Base-by-base conservation (phyloP, 2,329 filamentous ascomycete genomes). In the Cadophora sp. region DNA sequence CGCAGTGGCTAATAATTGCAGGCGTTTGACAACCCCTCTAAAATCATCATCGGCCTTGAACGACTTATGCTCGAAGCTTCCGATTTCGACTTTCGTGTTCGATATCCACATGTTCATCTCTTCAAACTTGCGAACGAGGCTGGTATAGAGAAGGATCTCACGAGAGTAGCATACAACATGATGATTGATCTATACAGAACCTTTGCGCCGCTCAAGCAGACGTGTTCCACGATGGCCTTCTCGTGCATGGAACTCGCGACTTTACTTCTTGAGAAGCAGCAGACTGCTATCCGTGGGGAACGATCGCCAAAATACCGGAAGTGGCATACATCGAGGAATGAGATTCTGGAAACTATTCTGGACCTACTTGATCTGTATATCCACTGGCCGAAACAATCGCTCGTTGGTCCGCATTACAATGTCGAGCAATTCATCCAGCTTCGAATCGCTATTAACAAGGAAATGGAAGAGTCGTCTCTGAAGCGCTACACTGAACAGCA, bases 331-430 rank as follows among this genome's bases (percentile, higher is more conserved):
- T 79, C 77, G 11, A 79, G 84, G 36, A 80, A 80, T 9, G 82
- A 82, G 68, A 81, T 87, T 33, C 78, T 85, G 81, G 95, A 98
- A 83, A 95, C 93, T 0, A 87, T 97, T 74, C 87, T 97, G 47
- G 96, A 98, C 76, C 84, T 97, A 0, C 85, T 98, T 30, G 95
- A 99, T 75, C 85, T 98, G 2, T 98, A 97, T 79, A 96, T 93
- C 0, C 92, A 97, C 75, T 91, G 96, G 76, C 87, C 88, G 64
- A 86, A 87, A 71, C 83, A 85, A 61, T 97, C 94, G 41, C 88
- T 90, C 60, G 83, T 97, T 22, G 94, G 94, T 7, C 83, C 86
- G 18, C 82, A 86, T 58, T 91, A 93, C 78, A 87, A 90, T 56
- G 83, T 95, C 51, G 90, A 95, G 72, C 86, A 85, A 63, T 95